Evolutionary conservation across 352 stramenopile species (phyloP).

Genomic region (Phytopythium sindhum): DNA sequence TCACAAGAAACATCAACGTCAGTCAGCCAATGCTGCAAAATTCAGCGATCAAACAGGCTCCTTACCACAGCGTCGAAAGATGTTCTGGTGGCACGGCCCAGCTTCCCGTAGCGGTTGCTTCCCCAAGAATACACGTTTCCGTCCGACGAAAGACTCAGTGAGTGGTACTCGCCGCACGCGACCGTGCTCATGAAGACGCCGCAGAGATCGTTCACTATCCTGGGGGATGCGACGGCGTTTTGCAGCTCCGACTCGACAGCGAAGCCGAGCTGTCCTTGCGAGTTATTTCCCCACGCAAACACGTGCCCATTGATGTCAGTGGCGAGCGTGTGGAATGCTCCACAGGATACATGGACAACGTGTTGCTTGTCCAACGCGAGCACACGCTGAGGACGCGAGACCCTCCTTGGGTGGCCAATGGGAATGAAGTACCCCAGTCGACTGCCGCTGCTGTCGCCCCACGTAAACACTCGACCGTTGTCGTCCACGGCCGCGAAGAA

Average conservation of each 20-base stretch:
- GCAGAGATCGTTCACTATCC: constrained; percentile 39
- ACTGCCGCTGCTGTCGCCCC: constrained; percentile 58
- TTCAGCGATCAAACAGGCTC: not conserved
- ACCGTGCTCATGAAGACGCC: constrained; percentile 59
- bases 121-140: constrained; percentile 70
- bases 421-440: constrained; percentile 52
- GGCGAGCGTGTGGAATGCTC: constrained; percentile 62
- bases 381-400: constrained; percentile 36
- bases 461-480: constrained; percentile 43
- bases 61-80: constrained; percentile 42
- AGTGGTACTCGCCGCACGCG: constrained; percentile 73
- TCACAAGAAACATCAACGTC: not conserved
- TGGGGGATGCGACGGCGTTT: constrained; percentile 26
- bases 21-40: not conserved
- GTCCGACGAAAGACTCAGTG: constrained; percentile 54
- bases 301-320: constrained; percentile 76
- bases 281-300: constrained; percentile 67
- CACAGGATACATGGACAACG: constrained; percentile 59
- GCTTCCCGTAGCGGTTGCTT: constrained; percentile 62
- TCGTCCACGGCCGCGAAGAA: constrained; percentile 57
- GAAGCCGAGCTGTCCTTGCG: constrained; percentile 47
- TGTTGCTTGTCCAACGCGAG: constrained; percentile 25
- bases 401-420: constrained; percentile 39
- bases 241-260: constrained; percentile 13
- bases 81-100: constrained; percentile 38